These are phyloP conservation scores for Trypanosoma theileri DNA, from an alignment of 208 protist species.

Conservation along the genomic window DNA sequence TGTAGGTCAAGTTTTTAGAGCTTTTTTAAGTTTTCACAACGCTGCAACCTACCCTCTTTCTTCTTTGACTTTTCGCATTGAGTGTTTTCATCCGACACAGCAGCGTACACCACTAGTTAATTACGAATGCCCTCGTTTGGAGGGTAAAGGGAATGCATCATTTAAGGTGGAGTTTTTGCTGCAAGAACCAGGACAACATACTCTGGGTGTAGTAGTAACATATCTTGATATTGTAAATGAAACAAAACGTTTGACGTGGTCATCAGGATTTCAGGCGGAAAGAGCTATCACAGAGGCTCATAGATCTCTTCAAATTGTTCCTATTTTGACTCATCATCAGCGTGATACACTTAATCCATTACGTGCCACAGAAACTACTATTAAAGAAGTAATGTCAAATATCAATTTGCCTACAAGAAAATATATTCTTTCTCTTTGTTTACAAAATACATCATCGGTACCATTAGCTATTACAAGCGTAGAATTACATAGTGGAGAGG, in stretches of 20 bases:
- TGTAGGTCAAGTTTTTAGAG: slow-evolving; percentile 54
- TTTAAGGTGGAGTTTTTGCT: slow-evolving; percentile 26
- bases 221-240: slow-evolving; percentile 54
- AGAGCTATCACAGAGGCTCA: slow-evolving; percentile 45
- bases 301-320: slow-evolving; percentile 31
- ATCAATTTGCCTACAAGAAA: slow-evolving; percentile 24
- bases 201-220: slow-evolving; percentile 46
- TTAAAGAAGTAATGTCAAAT: slow-evolving; percentile 18
- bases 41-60: slow-evolving; percentile 52
- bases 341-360: not conserved
- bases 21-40: slow-evolving; percentile 73
- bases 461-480: slow-evolving; percentile 37
- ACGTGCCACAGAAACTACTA: not conserved
- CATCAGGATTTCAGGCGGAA: slow-evolving; percentile 48
- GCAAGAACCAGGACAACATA: slow-evolving; percentile 32
- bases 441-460: slow-evolving; percentile 42
- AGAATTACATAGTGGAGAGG: slow-evolving; percentile 23
- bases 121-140: slow-evolving; percentile 21
- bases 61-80: slow-evolving; percentile 36
- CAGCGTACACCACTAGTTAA: slow-evolving; percentile 30
- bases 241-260: slow-evolving; percentile 49
- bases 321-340: not conserved
- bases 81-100: slow-evolving; percentile 28
- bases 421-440: slow-evolving; percentile 40
- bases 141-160: slow-evolving; percentile 33